Evolutionary conservation across 2,329 filamentous ascomycete species (phyloP).

Genomic region (Incumbomyces delicatus): DNA sequence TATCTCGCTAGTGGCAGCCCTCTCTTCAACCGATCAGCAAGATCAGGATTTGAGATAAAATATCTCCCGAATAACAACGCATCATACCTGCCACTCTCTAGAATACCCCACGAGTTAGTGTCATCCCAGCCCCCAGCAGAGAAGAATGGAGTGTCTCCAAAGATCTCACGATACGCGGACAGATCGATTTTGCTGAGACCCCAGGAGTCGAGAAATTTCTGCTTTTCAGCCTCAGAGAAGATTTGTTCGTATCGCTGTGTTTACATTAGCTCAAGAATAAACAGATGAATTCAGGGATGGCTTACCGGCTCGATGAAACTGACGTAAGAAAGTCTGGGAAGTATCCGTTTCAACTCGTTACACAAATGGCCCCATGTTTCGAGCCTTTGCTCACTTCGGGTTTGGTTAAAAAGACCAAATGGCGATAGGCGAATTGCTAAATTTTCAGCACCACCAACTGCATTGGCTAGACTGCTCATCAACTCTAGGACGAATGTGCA

Average conservation of each 20-base stretch:
- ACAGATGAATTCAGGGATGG: too few species aligned
- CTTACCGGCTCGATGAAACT: conserved; percentile 44
- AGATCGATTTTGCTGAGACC: conserved; percentile 35
- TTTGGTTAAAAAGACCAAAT: conserved; percentile 39
- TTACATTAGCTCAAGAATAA: too few species aligned
- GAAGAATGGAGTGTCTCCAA: conserved; percentile 51
- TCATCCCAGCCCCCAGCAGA: conserved; percentile 47
- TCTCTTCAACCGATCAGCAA: conserved; percentile 36
- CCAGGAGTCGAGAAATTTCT: conserved; percentile 34
- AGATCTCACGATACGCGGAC: conserved; percentile 31
- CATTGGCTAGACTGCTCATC: conserved; percentile 27
- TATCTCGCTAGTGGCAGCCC: conserved; percentile 18
- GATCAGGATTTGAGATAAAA: conserved; percentile 42
- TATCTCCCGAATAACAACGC: conserved; percentile 39
- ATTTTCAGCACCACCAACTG: conserved; percentile 32
- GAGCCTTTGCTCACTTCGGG: conserved; percentile 29
- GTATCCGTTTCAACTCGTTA: conserved; percentile 36
- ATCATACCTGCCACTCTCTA: conserved; percentile 30
- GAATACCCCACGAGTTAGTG: conserved; percentile 40
- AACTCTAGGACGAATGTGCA: conserved; percentile 45
- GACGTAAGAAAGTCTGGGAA: conserved; percentile 41
- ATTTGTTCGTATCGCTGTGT: conserved; percentile 44
- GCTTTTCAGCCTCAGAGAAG: conserved; percentile 40
- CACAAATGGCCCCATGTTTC: conserved; percentile 46
- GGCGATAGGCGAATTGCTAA: conserved; percentile 38